Percentiles rank a stretch among this genome's conserved stretches.
Evolutionary conservation across 2,329 filamentous ascomycete species (phyloP).

Genomic region (Knufia fluminis): DNA sequence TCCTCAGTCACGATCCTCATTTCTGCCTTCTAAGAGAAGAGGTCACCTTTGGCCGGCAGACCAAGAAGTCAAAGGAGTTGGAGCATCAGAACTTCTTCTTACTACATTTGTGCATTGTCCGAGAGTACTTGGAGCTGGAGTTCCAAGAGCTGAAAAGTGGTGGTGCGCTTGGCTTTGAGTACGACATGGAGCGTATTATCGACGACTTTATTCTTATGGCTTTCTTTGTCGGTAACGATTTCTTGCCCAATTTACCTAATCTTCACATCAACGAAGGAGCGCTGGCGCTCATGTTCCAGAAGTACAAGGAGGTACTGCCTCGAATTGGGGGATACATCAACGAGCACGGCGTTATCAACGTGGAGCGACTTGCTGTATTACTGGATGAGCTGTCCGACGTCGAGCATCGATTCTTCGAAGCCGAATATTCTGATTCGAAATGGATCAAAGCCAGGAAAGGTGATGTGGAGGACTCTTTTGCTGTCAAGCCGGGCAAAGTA

Average conservation of each 20-base stretch:
- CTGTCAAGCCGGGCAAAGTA: constrained; percentile 48
- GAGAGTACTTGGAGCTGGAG: constrained; percentile 92
- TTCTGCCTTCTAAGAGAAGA: constrained; percentile 96
- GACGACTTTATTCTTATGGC: constrained; percentile 99
- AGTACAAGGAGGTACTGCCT: constrained; percentile 86
- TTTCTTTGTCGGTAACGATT: constrained; percentile 99
- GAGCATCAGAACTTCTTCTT: constrained; percentile 99
- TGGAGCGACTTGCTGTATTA: constrained; percentile 66
- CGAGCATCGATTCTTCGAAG: constrained; percentile 86
- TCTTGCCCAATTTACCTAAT: constrained; percentile 90
- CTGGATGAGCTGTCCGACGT: constrained; percentile 78
- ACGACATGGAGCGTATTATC: constrained; percentile 92
- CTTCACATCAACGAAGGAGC: constrained; percentile 98
- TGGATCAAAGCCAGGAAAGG: constrained; percentile 86
- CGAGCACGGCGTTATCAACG: constrained; percentile 83
- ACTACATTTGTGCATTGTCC: constrained; percentile 92
- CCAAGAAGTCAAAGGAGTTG: constrained; percentile 86
- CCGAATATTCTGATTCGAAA: constrained; percentile 74
- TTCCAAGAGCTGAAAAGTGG: constrained; percentile 83
- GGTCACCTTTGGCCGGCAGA: constrained; percentile 88
- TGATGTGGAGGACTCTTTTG: constrained; percentile 58
- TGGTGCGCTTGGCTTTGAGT: constrained; percentile 63
- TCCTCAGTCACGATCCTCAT: constrained; percentile 95
- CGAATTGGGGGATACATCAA: constrained; percentile 92
- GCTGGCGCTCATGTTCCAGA: constrained; percentile 89